These are phyloP conservation scores for Myriosclerotinia curreyana DNA, from an alignment of 2,329 filamentous ascomycete genomes.

Conservation along the genomic window DNA sequence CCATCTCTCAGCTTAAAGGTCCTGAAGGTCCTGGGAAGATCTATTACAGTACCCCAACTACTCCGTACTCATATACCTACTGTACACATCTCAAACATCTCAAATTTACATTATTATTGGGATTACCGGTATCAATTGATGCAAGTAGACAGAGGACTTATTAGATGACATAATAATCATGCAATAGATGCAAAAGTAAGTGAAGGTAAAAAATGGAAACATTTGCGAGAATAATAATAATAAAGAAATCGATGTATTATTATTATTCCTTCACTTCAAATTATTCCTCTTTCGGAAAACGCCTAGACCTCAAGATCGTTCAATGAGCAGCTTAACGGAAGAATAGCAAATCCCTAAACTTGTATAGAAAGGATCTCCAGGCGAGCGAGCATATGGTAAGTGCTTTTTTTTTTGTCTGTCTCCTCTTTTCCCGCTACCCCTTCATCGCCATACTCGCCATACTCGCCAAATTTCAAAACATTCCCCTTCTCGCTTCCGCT, in stretches of 20 bases:
- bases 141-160: constrained; percentile 11
- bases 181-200: constrained; percentile 10
- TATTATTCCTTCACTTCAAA: neutral
- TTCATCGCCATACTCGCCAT: neutral
- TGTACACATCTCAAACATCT: constrained; percentile 7
- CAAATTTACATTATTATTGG: constrained; percentile 3
- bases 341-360: neutral
- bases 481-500: neutral
- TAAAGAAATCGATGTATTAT: neutral
- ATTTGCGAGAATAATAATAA: neutral
- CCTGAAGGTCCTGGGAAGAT: neutral
- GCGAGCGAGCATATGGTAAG: constrained; percentile 19
- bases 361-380: constrained; percentile 11
- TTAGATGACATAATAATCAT: constrained; percentile 10
- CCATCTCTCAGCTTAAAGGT: constrained; percentile 14
- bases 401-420: neutral
- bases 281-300: neutral
- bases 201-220: constrained; percentile 10
- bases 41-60: neutral
- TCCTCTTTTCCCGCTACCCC: neutral
- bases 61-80: too few species aligned
- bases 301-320: constrained; percentile 1
- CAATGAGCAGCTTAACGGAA: neutral
- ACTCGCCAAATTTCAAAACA: neutral
- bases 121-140: constrained; percentile 4